Percentiles rank a stretch among this genome's conserved stretches.
Conservation (phyloP, 768 basidiomycete genomes). For the Hemileccinum impolitum region DNA sequence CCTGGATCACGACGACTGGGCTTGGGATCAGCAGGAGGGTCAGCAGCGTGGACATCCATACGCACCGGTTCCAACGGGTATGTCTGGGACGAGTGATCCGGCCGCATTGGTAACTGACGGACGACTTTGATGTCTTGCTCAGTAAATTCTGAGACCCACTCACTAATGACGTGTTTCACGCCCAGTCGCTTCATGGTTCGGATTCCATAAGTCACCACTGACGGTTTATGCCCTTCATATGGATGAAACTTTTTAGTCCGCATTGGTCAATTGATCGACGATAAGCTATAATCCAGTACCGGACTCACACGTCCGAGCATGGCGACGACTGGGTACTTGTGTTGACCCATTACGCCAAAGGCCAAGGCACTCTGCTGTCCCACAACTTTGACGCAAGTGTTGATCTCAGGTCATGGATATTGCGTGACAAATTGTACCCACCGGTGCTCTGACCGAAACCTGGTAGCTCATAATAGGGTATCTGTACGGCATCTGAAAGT, state of each 20-base stretch:
- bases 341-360: constrained; percentile 69
- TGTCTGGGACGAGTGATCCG: constrained; percentile 69
- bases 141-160: constrained; percentile 23
- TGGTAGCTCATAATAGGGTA: constrained; percentile 65
- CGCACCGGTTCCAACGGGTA: constrained; percentile 81
- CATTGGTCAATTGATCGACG: constrained; percentile 1
- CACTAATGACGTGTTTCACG: constrained; percentile 71
- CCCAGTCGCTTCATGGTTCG: constrained; percentile 77
- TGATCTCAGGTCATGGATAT: neutral
- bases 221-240: constrained; percentile 77
- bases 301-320: constrained; percentile 79
- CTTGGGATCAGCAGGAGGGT: constrained; percentile 6
- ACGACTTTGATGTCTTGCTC: constrained; percentile 1
- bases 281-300: neutral
- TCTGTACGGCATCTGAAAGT: constrained; percentile 51
- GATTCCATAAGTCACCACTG: constrained; percentile 74
- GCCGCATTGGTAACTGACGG: constrained; percentile 84
- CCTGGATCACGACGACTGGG: constrained; percentile 77
- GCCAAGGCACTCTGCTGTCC: constrained; percentile 81
- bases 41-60: neutral
- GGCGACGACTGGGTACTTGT: constrained; percentile 77
- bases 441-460: constrained; percentile 81
- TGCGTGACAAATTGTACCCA: constrained; percentile 26
- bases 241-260: constrained; percentile 61
- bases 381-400: constrained; percentile 44